Conservation (phyloP, 345 rosid genomes). For the Corymbia maculata region DNA sequence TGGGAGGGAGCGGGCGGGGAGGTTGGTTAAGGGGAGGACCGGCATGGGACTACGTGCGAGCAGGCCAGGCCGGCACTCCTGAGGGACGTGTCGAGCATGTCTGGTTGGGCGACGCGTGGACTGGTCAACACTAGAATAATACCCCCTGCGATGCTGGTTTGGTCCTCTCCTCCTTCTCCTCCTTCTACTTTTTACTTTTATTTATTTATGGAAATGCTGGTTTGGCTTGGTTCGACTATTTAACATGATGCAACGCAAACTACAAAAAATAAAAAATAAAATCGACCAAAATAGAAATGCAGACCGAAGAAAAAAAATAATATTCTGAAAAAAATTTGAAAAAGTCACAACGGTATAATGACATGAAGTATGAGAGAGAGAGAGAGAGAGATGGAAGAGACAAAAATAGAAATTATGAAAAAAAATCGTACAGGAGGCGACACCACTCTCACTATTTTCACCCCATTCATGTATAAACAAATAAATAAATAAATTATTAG, state of each 20-base stretch:
- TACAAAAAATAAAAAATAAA: too few species aligned
- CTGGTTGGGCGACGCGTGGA: not conserved
- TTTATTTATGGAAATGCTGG: not conserved
- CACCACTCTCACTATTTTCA: not conserved
- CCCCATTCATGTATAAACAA: not conserved
- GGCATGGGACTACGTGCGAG: not conserved
- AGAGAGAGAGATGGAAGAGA: too few species aligned
- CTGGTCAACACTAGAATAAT: not conserved
- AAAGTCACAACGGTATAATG: too few species aligned
- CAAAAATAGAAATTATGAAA: accelerated
- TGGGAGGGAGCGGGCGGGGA: not conserved
- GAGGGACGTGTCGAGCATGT: not conserved
- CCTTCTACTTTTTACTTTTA: too few species aligned
- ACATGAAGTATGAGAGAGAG: too few species aligned
- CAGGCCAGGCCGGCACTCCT: not conserved
- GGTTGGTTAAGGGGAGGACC: not conserved
- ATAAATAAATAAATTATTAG: not conserved
- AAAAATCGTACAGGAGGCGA: not conserved
- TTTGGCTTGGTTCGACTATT: not conserved
- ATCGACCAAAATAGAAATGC: not conserved
- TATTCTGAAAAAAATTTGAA: too few species aligned
- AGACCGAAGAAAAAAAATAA: too few species aligned
- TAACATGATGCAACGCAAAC: not conserved
- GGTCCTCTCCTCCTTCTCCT: not conserved
- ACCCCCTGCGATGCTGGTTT: not conserved